Percentiles rank a stretch among this genome's conserved stretches.
phyloP scores from a whole-genome alignment of 2,329 filamentous ascomycete species.

The Rutstroemia sp. region DNA sequence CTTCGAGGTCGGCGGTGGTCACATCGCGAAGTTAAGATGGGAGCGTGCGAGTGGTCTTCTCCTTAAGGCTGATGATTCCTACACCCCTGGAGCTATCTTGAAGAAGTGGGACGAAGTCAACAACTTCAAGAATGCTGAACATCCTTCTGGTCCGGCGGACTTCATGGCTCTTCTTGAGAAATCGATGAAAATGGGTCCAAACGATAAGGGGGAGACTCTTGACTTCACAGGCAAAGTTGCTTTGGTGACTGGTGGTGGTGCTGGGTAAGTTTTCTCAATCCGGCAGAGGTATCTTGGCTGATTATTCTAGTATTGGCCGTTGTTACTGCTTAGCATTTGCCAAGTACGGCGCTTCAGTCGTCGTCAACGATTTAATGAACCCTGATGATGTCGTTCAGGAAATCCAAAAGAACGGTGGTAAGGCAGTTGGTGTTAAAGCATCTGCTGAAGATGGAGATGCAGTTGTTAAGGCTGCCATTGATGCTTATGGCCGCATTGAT shows the following conservation, averaged over 20 bases:
- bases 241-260: conserved; percentile 80
- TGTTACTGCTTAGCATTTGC: conserved; percentile 84
- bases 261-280: conserved; percentile 45
- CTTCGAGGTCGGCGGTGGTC: conserved; percentile 89
- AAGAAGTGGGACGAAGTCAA: conserved; percentile 84
- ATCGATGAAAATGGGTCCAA: conserved; percentile 69
- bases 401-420: conserved; percentile 82
- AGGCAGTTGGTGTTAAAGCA: conserved; percentile 88
- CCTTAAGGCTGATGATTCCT: conserved; percentile 78
- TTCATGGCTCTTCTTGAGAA: conserved; percentile 82
- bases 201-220: conserved; percentile 63
- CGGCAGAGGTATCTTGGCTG: background rate
- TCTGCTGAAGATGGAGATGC: conserved; percentile 87
- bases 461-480: conserved; percentile 88
- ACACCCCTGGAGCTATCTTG: conserved; percentile 81
- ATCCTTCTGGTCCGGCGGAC: conserved; percentile 80
- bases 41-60: conserved; percentile 85
- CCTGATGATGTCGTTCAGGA: conserved; percentile 86
- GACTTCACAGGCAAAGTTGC: conserved; percentile 81
- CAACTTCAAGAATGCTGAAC: conserved; percentile 77
- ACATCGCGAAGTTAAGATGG: conserved; percentile 91
- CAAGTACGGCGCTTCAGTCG: conserved; percentile 74
- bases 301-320: conserved; percentile 63
- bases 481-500: conserved; percentile 87
- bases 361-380: conserved; percentile 93